Conservation (phyloP, 2,329 filamentous ascomycete genomes). For the Colletotrichum cuscutae region DNA sequence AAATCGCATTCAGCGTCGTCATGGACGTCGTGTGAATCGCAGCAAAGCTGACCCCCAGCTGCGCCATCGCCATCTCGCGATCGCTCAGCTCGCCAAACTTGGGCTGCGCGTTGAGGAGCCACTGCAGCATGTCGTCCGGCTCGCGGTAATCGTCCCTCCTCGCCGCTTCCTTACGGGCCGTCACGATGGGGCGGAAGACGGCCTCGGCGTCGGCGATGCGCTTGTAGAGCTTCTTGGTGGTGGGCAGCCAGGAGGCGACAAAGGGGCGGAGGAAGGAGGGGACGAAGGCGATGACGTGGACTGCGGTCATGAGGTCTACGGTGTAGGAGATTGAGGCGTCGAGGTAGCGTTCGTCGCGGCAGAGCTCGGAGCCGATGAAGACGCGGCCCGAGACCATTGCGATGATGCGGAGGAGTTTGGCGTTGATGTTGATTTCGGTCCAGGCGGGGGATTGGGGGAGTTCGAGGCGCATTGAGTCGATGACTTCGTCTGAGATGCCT, state of each 20-base stretch:
- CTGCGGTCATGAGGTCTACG: slow-evolving; percentile 40
- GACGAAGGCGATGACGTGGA: slow-evolving; percentile 9
- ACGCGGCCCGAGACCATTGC: slow-evolving; percentile 57
- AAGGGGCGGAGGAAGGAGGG: slow-evolving; percentile 46
- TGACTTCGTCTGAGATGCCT: slow-evolving; percentile 46
- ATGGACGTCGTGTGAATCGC: slow-evolving; percentile 63
- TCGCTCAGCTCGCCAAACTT: slow-evolving; percentile 46
- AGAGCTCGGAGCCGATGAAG: slow-evolving; percentile 59
- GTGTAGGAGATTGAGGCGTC: slow-evolving; percentile 57
- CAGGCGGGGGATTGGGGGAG: slow-evolving; percentile 51
- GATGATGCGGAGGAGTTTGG: slow-evolving; percentile 56
- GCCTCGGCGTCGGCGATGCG: slow-evolving; percentile 45
- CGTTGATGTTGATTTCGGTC: slow-evolving; percentile 51
- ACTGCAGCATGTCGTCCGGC: slow-evolving; percentile 61
- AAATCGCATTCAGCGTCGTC: slow-evolving; percentile 55
- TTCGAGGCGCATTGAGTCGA: slow-evolving; percentile 44
- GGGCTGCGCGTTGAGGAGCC: slow-evolving; percentile 52
- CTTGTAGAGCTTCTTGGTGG: slow-evolving; percentile 45
- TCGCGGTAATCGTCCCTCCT: slow-evolving; percentile 36
- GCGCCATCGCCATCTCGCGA: slow-evolving; percentile 50
- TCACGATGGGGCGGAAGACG: slow-evolving; percentile 50
- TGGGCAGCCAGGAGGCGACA: slow-evolving; percentile 45
- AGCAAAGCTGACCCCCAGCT: slow-evolving; percentile 57
- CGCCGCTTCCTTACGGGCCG: slow-evolving; percentile 39
- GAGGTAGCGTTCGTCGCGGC: slow-evolving; percentile 55